Evolutionary conservation across 2,329 filamentous ascomycete genomes (phyloP).

Genomic region (Verticillium klebahnii): DNA sequence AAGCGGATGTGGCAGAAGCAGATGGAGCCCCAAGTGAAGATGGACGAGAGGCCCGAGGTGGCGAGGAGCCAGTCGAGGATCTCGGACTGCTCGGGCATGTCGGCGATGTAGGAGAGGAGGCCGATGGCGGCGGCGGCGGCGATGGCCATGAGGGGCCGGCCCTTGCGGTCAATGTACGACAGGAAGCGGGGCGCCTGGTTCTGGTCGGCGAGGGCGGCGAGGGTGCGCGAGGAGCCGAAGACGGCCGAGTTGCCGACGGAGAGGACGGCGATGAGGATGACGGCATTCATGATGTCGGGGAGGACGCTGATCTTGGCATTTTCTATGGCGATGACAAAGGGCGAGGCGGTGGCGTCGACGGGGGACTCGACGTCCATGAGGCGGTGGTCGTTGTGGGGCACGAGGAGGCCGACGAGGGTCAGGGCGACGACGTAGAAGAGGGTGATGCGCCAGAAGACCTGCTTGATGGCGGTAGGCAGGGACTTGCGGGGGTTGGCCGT

Average conservation of each 20-base stretch:
- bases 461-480: slow-evolving; percentile 82
- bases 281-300: slow-evolving; percentile 88
- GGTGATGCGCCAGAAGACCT: slow-evolving; percentile 91
- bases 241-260: slow-evolving; percentile 90
- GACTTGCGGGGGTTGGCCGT: slow-evolving; percentile 76
- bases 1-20: slow-evolving; percentile 92
- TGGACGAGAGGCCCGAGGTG: slow-evolving; percentile 62
- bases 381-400: slow-evolving; percentile 63
- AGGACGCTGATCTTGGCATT: slow-evolving; percentile 77
- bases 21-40: slow-evolving; percentile 81
- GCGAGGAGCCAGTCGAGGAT: slow-evolving; percentile 77
- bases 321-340: slow-evolving; percentile 89
- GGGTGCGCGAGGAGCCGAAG: slow-evolving; percentile 85
- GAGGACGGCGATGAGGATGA: slow-evolving; percentile 85
- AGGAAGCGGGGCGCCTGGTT: slow-evolving; percentile 74
- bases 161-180: slow-evolving; percentile 76
- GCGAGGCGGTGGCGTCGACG: slow-evolving; percentile 65
- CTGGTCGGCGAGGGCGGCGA: slow-evolving; percentile 86
- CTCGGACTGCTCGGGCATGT: slow-evolving; percentile 48
- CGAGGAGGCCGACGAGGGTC: slow-evolving; percentile 74
- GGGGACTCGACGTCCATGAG: slow-evolving; percentile 53
- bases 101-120: slow-evolving; percentile 72
- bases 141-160: slow-evolving; percentile 75
- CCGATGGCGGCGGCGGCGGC: slow-evolving; percentile 62
- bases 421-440: slow-evolving; percentile 87